Evolutionary conservation across 1,139 yeast genomes (phyloP).

Genomic region (Nakaseomyces glabratus): DNA sequence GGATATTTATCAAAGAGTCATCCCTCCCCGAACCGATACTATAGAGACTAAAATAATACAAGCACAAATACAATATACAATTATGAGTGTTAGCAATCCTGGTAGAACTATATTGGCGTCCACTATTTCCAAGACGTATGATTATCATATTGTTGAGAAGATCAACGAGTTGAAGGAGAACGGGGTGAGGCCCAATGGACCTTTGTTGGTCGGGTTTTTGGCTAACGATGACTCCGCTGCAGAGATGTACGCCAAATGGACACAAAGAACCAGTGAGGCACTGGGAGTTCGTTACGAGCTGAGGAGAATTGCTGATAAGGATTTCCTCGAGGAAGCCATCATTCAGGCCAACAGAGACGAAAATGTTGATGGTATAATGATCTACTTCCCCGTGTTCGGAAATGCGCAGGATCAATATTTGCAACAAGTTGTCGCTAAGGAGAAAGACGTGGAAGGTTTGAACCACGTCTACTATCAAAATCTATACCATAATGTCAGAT

Average conservation of each 20-base stretch:
- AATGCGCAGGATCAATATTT: conserved; percentile 90
- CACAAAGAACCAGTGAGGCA: conserved; percentile 79
- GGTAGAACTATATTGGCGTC: conserved; percentile 85
- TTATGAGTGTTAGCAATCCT: conserved; percentile 25
- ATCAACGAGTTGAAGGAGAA: conserved; percentile 38
- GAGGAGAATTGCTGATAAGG: conserved; percentile 57
- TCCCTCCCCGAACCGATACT: no score
- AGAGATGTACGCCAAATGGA: conserved; percentile 90
- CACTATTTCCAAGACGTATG: conserved; percentile 72
- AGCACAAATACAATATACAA: neutral
- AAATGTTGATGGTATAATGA: conserved; percentile 83
- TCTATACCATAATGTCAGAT: conserved; percentile 86
- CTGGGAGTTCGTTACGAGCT: conserved; percentile 81
- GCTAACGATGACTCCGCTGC: conserved; percentile 88
- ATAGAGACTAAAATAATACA: no score
- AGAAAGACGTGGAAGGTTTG: conserved; percentile 93
- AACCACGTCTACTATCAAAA: conserved; percentile 87
- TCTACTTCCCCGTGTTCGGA: conserved; percentile 97
- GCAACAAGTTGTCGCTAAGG: conserved; percentile 75
- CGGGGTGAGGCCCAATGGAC: conserved; percentile 34
- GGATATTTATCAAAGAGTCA: no score
- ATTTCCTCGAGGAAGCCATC: conserved; percentile 74
- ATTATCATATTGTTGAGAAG: conserved; percentile 57
- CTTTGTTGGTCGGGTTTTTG: conserved; percentile 78
- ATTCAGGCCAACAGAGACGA: conserved; percentile 74